Evolutionary conservation across 352 stramenopile genomes (phyloP).

Genomic region (Hyaloperonospora brassicae): DNA sequence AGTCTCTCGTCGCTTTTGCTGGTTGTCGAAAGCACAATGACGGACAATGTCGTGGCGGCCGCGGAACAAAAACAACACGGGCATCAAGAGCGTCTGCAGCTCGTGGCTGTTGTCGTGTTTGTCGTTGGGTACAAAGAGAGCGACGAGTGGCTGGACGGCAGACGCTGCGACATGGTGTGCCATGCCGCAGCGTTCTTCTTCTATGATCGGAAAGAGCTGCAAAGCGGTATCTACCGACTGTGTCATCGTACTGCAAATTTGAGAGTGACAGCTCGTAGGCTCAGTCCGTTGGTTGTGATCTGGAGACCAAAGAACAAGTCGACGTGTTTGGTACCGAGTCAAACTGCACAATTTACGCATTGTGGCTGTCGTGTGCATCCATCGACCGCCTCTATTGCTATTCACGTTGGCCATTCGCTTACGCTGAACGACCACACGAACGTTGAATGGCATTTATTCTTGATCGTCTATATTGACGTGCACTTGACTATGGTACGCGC

Average conservation of each 20-base stretch:
- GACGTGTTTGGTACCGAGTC: neutral
- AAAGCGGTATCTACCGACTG: constrained; percentile 16
- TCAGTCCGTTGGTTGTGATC: neutral
- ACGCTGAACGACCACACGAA: too few species aligned
- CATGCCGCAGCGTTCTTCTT: constrained; percentile 5
- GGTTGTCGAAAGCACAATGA: neutral
- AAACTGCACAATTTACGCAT: too few species aligned
- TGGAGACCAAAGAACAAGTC: neutral
- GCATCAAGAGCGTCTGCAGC: constrained; percentile 35
- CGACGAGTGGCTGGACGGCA: constrained; percentile 17
- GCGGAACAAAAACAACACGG: constrained; percentile 54
- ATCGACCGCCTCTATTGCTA: too few species aligned
- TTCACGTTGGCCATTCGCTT: too few species aligned
- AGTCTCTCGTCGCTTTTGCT: neutral
- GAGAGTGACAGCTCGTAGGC: neutral
- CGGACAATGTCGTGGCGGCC: constrained; percentile 56
- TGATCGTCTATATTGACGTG: constrained; percentile 6
- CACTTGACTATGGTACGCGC: constrained; percentile 3
- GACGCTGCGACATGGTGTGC: constrained; percentile 5
- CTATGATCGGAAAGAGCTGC: constrained; percentile 10
- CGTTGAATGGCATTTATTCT: constrained; percentile 11
- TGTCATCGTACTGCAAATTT: neutral
- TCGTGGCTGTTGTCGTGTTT: constrained; percentile 27
- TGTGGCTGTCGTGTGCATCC: too few species aligned
- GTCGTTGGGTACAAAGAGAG: constrained; percentile 18